Evolutionary conservation across 305 asterid species (phyloP).

Genomic region (Coffea humblotiana): DNA sequence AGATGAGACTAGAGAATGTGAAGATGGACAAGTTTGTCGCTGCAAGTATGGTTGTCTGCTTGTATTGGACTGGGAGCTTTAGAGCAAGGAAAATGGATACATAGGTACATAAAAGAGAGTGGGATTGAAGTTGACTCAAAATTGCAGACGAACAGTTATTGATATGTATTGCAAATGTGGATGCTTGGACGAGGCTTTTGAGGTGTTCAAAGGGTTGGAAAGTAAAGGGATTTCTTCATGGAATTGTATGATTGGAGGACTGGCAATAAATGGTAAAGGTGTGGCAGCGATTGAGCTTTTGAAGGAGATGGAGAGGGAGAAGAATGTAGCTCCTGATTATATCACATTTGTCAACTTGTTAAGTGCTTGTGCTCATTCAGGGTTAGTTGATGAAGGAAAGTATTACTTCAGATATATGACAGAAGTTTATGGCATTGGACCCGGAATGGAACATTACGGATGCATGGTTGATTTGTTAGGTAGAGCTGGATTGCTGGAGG

Average conservation of each 20-base stretch:
- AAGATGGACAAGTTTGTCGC: constrained; percentile 60
- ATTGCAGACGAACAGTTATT: constrained; percentile 28
- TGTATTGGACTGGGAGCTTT: constrained; percentile 65
- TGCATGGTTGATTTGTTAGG: constrained; percentile 35
- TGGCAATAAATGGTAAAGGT: constrained; percentile 36
- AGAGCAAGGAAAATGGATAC: constrained; percentile 62
- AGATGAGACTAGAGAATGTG: constrained; percentile 45
- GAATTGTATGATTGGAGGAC: constrained; percentile 43
- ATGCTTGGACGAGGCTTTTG: constrained; percentile 31
- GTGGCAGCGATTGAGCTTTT: constrained; percentile 33
- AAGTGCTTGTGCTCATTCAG: constrained; percentile 34
- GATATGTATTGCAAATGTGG: constrained; percentile 45
- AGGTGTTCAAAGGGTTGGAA: constrained; percentile 26
- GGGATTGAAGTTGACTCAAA: constrained; percentile 32
- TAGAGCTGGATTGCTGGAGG: constrained; percentile 30
- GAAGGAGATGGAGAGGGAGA: constrained; percentile 33
- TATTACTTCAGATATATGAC: constrained; percentile 22
- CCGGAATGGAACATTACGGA: constrained; percentile 35
- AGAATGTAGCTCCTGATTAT: constrained; percentile 26
- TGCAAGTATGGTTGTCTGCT: constrained; percentile 70
- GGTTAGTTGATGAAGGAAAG: constrained; percentile 24
- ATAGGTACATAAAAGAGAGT: constrained; percentile 19
- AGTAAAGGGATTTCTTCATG: constrained; percentile 34
- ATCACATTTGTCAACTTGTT: constrained; percentile 31
- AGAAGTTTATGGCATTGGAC: constrained; percentile 24